A percentile compares a stretch with the other conserved stretches of the same genome.
phyloP scores from a whole-genome alignment of 2,329 filamentous ascomycete species.

The Teratosphaeria nubilosa region DNA sequence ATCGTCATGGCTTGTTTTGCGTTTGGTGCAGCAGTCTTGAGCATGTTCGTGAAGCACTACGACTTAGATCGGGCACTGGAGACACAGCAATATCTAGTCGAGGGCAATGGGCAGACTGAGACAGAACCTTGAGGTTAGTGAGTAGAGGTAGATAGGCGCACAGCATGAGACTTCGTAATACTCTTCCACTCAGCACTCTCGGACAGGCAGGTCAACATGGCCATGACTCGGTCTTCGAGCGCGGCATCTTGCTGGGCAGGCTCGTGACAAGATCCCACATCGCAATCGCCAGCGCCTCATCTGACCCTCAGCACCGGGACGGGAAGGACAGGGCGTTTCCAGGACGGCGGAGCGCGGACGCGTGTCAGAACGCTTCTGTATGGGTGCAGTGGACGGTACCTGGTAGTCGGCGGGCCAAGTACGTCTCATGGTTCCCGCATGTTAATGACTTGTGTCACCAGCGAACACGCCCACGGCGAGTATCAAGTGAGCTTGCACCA shows the following conservation, averaged over 20 bases:
- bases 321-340: too few relatives aligned
- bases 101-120: neutral
- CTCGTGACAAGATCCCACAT: neutral
- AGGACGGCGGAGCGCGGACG: neutral
- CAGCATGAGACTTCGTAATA: neutral
- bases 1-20: slow-evolving; percentile 1
- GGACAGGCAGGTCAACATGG: too few relatives aligned
- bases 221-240: neutral
- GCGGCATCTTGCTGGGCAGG: neutral
- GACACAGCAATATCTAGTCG: slow-evolving; percentile 3
- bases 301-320: neutral
- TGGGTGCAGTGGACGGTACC: neutral
- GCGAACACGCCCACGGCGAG: neutral
- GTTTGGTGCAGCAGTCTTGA: neutral
- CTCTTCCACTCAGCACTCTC: neutral
- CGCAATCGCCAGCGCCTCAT: neutral
- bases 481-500: neutral
- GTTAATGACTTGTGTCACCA: neutral
- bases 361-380: neutral
- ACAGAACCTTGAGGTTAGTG: neutral
- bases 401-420: neutral
- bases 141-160: neutral
- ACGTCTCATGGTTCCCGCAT: neutral
- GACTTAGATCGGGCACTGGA: slow-evolving; percentile 1
- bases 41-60: slow-evolving; percentile 4